Base-by-base conservation (phyloP, 164 flowering plant species). In the Malania oleifera region DNA sequence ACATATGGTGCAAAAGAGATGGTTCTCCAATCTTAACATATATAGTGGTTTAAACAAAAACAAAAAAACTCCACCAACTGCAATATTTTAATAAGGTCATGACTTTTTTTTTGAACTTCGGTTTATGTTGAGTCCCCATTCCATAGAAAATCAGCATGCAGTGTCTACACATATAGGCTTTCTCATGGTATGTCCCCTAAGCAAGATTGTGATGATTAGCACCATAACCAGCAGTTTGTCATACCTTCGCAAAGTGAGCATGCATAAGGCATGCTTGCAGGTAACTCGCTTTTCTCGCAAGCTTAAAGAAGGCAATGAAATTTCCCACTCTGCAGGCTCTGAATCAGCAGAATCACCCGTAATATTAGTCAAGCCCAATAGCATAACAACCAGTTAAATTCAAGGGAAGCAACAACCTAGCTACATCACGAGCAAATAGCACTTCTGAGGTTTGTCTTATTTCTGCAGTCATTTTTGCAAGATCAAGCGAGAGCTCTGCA, bases 221-320 rank as follows among this genome's bases (percentile, higher is more conserved):
- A 45, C 19, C 17, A 44, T 46, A 44, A 31, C 35, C 35, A 50
- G n/a, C 20, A 14, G 35, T 35, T 45, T 56, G 6, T 6, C 59
- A 62, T 80, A 95, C 99, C 99, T 95, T 95, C 13, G 95, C 62
- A 72, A 95, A 95, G 76, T 91, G 99, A 51, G 99, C 99, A 78
- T 95, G 97, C 96, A 95, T 95, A 69, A 95, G 61, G 72, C 99
- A 95, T 62, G 99, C 95, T 74, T 95, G 97, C 62, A 91, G 91
- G 63, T 95, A 95, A 52, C 83, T 85, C 10, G 97, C 93, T 68
- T 78, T 89, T 66, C 82, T 78, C 31, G 86, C 96, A 69, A 81
- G 90, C 56, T 91, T 82, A 67, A 95, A 95, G 81, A 95, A 91
- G 46, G 91, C 85, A 68, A 91, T 82, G 62, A 82, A 91, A 64